Conservation (phyloP, 2,329 filamentous ascomycete species). For the Niveomyces coronatus region DNA sequence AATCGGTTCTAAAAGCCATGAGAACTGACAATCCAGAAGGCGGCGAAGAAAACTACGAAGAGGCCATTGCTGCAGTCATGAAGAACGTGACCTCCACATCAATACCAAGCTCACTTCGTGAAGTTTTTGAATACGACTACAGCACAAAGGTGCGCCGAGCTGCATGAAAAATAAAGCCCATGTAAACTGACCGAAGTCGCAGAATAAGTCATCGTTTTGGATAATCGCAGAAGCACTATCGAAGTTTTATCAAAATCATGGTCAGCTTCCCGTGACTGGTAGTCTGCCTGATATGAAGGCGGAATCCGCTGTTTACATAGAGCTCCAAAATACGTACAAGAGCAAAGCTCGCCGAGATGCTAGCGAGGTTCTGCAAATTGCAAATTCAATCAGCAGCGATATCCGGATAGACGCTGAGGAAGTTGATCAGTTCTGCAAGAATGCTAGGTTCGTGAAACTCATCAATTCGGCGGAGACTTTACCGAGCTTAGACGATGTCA, state of each 20-base stretch:
- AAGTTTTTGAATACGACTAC: conserved; percentile 64
- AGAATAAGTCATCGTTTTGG: conserved; percentile 65
- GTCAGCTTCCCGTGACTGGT: conserved; percentile 71
- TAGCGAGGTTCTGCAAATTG: conserved; percentile 58
- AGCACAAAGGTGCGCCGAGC: conserved; percentile 35
- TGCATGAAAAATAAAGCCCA: conserved; percentile 11
- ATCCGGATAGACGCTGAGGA: conserved; percentile 55
- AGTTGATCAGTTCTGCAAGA: conserved; percentile 90
- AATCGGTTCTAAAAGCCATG: conserved; percentile 54
- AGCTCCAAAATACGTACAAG: conserved; percentile 89
- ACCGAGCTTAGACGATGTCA: conserved; percentile 39
- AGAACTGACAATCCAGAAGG: conserved; percentile 69
- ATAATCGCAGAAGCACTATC: conserved; percentile 72
- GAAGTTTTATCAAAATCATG: conserved; percentile 63
- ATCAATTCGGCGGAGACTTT: conserved; percentile 46
- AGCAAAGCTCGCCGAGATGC: conserved; percentile 70
- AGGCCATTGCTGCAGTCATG: conserved; percentile 77
- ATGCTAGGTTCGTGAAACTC: conserved; percentile 84
- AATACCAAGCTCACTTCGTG: conserved; percentile 57
- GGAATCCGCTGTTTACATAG: conserved; percentile 78
- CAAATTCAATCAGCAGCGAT: conserved; percentile 42
- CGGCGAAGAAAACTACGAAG: conserved; percentile 93
- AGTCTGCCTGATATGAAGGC: conserved; percentile 97
- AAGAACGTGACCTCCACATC: conserved; percentile 68
- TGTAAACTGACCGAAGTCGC: conserved; percentile 20